Evolutionary conservation across 2,329 filamentous ascomycete genomes (phyloP), one percentile per base, ranked within the genome.

Genomic region (Annulohypoxylon truncatum): DNA sequence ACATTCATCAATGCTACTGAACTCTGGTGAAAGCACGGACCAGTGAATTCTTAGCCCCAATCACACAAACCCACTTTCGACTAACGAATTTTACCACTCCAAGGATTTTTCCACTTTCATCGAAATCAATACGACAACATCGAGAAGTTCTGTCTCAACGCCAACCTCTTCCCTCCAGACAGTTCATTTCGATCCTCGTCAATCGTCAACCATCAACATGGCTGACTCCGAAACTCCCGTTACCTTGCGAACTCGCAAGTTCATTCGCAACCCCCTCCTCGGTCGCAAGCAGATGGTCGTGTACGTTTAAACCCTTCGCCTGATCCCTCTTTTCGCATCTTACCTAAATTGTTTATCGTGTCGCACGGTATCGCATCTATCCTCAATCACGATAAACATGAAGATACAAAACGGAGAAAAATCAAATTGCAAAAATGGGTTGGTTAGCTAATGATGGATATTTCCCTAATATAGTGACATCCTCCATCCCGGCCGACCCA

Each of bases 211-310:
- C 84, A 85, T 85, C 87, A 96, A 85, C 84, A 97, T 97, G 95
- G 92, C 94, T 85, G 92, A 94, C 85, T 84, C 85, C 80, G 90
- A 93, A 82, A 84, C 84, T 78, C 85, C 90, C 81, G 90, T 94
- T 82, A 94, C 91, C 79, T 86, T 94, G 86, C 90, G 96, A 88
- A 99, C 96, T 85, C 95, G 96, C 92, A 98, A 98, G 89, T 99
- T 99, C 92, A 96, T 98, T 87, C 93, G 94, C 88, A 99, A 99
- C 91, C 93, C 96, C 84, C 93, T 99, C 81, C 91, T 99, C 82
- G 93, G 92, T 83, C 92, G 95, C 84, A 97, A 97, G 90, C 95
- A 98, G 91, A 97, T 98, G 93, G 95, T 97, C 86, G 92, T 97
- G 95, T 97, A 93, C 90, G 92, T 91, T 72, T 42, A 8, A 42